These are phyloP conservation scores for Sphaerosporella brunnea DNA, from an alignment of 495 filamentous ascomycete genomes.

Conservation along the genomic window DNA sequence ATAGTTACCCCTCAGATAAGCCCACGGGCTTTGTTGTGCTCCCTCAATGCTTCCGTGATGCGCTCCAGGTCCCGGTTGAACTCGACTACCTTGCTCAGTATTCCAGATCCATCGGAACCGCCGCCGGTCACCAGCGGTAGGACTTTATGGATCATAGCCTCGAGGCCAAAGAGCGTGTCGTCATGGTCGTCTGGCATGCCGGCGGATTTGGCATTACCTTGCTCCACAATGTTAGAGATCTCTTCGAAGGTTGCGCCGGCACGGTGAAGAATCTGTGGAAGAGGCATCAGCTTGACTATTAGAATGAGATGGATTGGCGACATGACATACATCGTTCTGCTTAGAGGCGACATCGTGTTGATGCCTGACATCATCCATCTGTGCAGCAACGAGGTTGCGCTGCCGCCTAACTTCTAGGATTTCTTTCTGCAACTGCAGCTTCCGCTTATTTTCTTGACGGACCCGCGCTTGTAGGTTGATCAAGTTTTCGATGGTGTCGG, in stretches of 20 bases:
- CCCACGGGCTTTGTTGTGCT: conserved; percentile 11
- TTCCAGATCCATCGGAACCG: conserved; percentile 12
- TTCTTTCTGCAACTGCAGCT: conserved; percentile 15
- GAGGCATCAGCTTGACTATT: neutral
- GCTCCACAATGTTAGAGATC: conserved; percentile 16
- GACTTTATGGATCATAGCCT: conserved; percentile 13
- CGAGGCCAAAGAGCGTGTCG: conserved; percentile 9
- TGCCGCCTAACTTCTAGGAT: conserved; percentile 12
- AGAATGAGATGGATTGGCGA: neutral
- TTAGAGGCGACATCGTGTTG: conserved; percentile 14
- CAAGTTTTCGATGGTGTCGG: conserved; percentile 16
- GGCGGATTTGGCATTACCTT: conserved; percentile 10
- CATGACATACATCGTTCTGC: conserved; percentile 11
- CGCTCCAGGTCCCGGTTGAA: conserved; percentile 21
- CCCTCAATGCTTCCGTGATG: conserved; percentile 12
- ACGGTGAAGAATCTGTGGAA: conserved; percentile 11
- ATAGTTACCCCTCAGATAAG: too few species aligned
- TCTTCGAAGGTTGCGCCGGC: conserved; percentile 20
- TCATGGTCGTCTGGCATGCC: neutral
- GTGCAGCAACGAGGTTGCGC: conserved; percentile 12
- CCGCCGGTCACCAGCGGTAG: conserved; percentile 16
- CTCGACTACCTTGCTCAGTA: conserved; percentile 16
- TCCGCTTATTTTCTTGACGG: conserved; percentile 13
- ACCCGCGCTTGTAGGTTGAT: conserved; percentile 10
- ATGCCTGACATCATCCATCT: conserved; percentile 20